phyloP scores from a whole-genome alignment of 345 rosid species.

The Eucalyptus cloeziana region DNA sequence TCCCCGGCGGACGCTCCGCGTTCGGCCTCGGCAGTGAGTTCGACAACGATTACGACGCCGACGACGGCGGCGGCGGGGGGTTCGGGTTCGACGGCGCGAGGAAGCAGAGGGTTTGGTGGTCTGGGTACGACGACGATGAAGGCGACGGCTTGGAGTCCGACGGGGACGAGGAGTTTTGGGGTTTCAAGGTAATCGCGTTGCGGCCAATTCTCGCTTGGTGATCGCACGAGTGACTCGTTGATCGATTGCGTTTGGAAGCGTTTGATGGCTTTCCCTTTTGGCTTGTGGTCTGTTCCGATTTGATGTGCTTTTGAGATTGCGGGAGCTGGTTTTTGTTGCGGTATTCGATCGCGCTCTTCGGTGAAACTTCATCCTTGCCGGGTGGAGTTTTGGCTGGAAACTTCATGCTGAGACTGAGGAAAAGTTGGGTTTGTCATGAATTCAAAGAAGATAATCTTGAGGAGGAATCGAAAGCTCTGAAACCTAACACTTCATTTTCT shows the following conservation, averaged over 20 bases:
- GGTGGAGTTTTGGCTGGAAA: not conserved
- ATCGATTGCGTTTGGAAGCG: not conserved
- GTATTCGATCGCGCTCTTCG: not conserved
- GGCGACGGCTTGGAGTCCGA: slow-evolving; percentile 15
- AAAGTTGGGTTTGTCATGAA: not conserved
- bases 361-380: not conserved
- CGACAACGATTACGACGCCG: slow-evolving; percentile 3
- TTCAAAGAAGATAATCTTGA: not conserved
- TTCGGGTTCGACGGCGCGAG: slow-evolving; percentile 6
- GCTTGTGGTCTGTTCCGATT: no score
- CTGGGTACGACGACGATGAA: slow-evolving; percentile 25
- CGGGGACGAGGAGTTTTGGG: slow-evolving; percentile 35
- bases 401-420: not conserved
- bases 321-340: not conserved
- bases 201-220: not conserved
- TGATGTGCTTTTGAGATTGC: not conserved
- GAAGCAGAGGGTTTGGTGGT: slow-evolving; percentile 39
- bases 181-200: slow-evolving; percentile 40
- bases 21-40: slow-evolving; percentile 11
- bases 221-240: not conserved
- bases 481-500: not conserved
- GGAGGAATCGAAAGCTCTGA: not conserved
- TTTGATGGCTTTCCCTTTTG: not conserved
- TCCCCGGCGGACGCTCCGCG: slow-evolving; percentile 12
- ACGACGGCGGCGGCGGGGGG: not conserved